Base-by-base conservation (phyloP, 495 filamentous ascomycete species). In the Xylaria nigripes region DNA sequence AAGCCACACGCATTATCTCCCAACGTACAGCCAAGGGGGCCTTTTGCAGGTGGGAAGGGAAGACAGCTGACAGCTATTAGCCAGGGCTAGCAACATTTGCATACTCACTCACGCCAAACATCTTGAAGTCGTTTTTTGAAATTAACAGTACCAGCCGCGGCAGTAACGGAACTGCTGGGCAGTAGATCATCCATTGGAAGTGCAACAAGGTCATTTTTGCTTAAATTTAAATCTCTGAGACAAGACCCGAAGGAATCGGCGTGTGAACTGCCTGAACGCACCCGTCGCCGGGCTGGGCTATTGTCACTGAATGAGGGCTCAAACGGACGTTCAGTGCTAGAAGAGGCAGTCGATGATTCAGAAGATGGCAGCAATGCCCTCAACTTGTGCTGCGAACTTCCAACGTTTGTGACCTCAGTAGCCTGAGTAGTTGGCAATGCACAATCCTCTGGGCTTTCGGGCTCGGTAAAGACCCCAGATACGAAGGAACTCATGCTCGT, bases 21-120 rank as follows among this genome's bases (percentile, higher is more conserved):
- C 74, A 77, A 10, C 67, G 65, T 32, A 77, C 61, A 19, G 65
- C 68, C 7, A 77, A 62, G 0, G 74, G 73, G 1, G 70, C 72
- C 0, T 50, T 23, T 15, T 66, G 65, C 22, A 72, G 62, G 50
- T 68, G 68, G 16, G 30, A 30, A 0, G 73, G 74, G 30, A 70
- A 65, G 34, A 51, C 58, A 9, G 74, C 73, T 76, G 48, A 21
- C 41, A 23, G 49, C 16, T 16, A 42, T 66, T 52, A 64, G 50
- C 24, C 8, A 27, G 21, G 22, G 18, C 15, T 16, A 54, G 29
- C 5, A 49, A 50, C 1, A 23, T 18, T 40, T 38, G 41, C 18
- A 21, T 29, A 21, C 1, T 6, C 36, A 51, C 65, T 60, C 60
- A 66, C 65, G 61, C 65, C 65, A 68, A 45, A 68, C 59, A 29